These are phyloP conservation scores for Cyclocybe cylindracea DNA, from an alignment of 768 basidiomycete species.

Conservation along the genomic window DNA sequence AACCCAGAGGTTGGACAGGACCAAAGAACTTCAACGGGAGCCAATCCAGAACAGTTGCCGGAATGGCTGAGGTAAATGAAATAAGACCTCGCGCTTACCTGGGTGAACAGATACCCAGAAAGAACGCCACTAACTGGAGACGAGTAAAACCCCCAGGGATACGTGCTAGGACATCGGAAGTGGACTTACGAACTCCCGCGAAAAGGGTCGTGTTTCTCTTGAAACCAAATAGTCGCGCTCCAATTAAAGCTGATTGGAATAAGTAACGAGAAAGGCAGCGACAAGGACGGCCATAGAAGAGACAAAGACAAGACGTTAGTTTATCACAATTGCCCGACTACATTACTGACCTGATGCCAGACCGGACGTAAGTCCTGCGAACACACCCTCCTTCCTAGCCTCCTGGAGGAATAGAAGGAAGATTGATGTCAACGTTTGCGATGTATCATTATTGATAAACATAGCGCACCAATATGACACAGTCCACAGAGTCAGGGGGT, in stretches of 20 bases:
- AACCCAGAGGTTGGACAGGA: not conserved
- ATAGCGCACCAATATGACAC: slow-evolving; percentile 35
- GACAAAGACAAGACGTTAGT: slow-evolving; percentile 14
- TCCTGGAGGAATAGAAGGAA: slow-evolving; percentile 43
- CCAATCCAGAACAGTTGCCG: slow-evolving; percentile 3
- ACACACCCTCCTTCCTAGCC: slow-evolving; percentile 69
- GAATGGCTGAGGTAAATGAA: slow-evolving; percentile 29
- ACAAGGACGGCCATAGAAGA: slow-evolving; percentile 13
- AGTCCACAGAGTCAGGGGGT: slow-evolving; percentile 40
- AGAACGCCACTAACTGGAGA: slow-evolving; percentile 62
- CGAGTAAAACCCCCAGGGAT: slow-evolving; percentile 20
- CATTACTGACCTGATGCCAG: slow-evolving; percentile 62
- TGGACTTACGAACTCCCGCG: slow-evolving; percentile 63
- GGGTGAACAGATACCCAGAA: slow-evolving; percentile 74
- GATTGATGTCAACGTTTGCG: slow-evolving; percentile 2
- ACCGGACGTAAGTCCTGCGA: slow-evolving; percentile 72
- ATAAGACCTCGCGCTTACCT: slow-evolving; percentile 47
- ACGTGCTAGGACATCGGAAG: slow-evolving; percentile 18
- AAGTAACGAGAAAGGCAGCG: slow-evolving; percentile 6
- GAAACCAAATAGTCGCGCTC: slow-evolving; percentile 62
- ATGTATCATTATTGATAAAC: not conserved
- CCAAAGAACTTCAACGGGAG: not conserved
- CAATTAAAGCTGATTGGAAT: slow-evolving; percentile 53
- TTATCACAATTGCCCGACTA: no score
- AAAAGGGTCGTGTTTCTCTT: slow-evolving; percentile 64